These are phyloP conservation scores for Sambucus nigra DNA, from an alignment of 129 eudicot genomes.

Conservation along the genomic window DNA sequence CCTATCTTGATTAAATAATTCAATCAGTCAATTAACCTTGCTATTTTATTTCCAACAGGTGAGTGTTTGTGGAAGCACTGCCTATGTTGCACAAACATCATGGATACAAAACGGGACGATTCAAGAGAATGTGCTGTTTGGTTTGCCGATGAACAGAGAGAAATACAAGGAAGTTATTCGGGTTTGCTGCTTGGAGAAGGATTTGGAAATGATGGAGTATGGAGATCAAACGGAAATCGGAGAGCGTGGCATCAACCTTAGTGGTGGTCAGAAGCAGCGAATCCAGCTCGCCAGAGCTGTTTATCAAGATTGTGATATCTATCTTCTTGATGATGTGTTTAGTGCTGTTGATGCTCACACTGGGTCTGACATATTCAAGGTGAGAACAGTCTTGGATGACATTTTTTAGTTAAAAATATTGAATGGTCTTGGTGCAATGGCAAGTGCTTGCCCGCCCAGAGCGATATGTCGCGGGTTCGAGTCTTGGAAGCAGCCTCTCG, in stretches of 20 bases:
- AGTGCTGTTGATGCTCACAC: conserved; percentile 97
- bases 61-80: conserved; percentile 79
- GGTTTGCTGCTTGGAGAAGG: conserved; percentile 79
- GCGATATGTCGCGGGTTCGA: no score
- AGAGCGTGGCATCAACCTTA: conserved; percentile 80
- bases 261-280: conserved; percentile 96
- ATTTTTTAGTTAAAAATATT: background rate
- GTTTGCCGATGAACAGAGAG: conserved; percentile 55
- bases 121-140: conserved; percentile 66
- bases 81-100: conserved; percentile 87
- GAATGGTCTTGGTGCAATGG: background rate
- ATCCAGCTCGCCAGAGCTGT: conserved; percentile 94
- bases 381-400: background rate
- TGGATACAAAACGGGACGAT: conserved; percentile 86
- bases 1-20: no score
- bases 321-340: conserved; percentile 84
- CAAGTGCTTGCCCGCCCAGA: no score
- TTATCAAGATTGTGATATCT: conserved; percentile 78
- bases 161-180: conserved; percentile 51
- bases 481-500: no score
- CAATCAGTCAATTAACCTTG: no score
- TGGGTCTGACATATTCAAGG: conserved; percentile 86
- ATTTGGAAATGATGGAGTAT: conserved; percentile 82
- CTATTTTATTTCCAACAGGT: conserved; percentile 31
- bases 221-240: conserved; percentile 94